These are phyloP conservation scores for Trametes punicea DNA, from an alignment of 768 basidiomycete genomes.

Conservation along the genomic window DNA sequence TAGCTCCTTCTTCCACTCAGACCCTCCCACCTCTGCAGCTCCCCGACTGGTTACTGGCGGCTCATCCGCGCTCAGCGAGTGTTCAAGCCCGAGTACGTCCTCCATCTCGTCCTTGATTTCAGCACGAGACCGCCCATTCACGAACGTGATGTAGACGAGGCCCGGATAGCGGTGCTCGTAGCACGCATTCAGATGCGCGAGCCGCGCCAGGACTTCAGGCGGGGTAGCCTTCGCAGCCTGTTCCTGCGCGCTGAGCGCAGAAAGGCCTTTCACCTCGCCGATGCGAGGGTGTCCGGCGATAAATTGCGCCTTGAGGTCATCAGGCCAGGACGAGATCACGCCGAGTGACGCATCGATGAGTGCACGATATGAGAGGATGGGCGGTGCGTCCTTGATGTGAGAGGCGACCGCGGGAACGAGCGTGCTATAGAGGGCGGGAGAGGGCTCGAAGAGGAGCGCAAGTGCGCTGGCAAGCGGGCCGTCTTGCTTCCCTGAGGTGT, in stretches of 20 bases:
- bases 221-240: slow-evolving; percentile 65
- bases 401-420: slow-evolving; percentile 53
- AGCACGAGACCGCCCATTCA: slow-evolving; percentile 75
- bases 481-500: slow-evolving; percentile 14
- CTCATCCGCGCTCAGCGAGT: slow-evolving; percentile 45
- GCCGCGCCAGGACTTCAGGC: slow-evolving; percentile 68
- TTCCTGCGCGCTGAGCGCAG: slow-evolving; percentile 73
- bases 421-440: slow-evolving; percentile 48
- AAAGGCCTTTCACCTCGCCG: slow-evolving; percentile 75
- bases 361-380: slow-evolving; percentile 40
- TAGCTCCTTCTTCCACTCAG: slow-evolving; percentile 65
- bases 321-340: slow-evolving; percentile 52
- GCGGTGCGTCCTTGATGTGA: slow-evolving; percentile 1
- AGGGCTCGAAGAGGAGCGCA: slow-evolving; percentile 61
- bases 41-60: slow-evolving; percentile 38
- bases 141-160: slow-evolving; percentile 88
- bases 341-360: slow-evolving; percentile 54
- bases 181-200: slow-evolving; percentile 70
- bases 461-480: slow-evolving; percentile 35
- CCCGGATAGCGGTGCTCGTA: slow-evolving; percentile 75
- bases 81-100: slow-evolving; percentile 48
- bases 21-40: slow-evolving; percentile 37
- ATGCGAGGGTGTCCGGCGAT: slow-evolving; percentile 87
- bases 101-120: slow-evolving; percentile 81
- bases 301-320: slow-evolving; percentile 53